Conservation (phyloP, 441 rosid species). For the Geranium incanum region DNA sequence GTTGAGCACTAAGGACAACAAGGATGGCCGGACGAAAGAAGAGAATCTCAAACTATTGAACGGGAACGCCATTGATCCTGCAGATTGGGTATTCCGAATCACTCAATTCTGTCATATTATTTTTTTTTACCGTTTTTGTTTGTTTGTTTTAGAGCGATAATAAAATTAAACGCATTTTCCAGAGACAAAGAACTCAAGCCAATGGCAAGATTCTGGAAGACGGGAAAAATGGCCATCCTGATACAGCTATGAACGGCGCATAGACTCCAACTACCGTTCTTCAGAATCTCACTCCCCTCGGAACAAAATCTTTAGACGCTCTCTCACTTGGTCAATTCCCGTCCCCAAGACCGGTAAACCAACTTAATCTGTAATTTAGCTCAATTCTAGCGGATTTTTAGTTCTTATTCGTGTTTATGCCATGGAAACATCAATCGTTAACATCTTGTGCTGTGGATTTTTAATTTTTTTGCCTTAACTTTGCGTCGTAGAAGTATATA, state of each 20-base stretch:
- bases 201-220: slow-evolving; percentile 81
- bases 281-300: slow-evolving; percentile 15
- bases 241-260: slow-evolving; percentile 67
- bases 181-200: slow-evolving; percentile 83
- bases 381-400: not conserved
- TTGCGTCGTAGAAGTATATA: no score
- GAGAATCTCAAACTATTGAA: slow-evolving; percentile 94
- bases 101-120: slow-evolving; percentile 5
- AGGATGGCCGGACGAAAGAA: slow-evolving; percentile 60
- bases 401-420: not conserved
- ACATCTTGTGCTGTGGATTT: not conserved
- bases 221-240: slow-evolving; percentile 55
- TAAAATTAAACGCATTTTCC: slow-evolving; percentile 15
- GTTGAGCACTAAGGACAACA: slow-evolving; percentile 55
- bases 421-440: not conserved
- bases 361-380: slow-evolving; percentile 32
- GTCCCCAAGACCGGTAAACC: slow-evolving; percentile 21
- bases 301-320: slow-evolving; percentile 12
- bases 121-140: no score
- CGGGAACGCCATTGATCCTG: slow-evolving; percentile 74
- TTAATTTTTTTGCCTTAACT: no score
- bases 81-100: slow-evolving; percentile 60
- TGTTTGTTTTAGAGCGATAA: not conserved
- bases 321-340: slow-evolving; percentile 15
- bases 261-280: slow-evolving; percentile 34